A percentile compares a stretch with the other conserved stretches of the same genome.
These are phyloP conservation scores for Taiwanofungus camphoratus DNA, from an alignment of 1,284 basidiomycete species.

Conservation along the genomic window DNA sequence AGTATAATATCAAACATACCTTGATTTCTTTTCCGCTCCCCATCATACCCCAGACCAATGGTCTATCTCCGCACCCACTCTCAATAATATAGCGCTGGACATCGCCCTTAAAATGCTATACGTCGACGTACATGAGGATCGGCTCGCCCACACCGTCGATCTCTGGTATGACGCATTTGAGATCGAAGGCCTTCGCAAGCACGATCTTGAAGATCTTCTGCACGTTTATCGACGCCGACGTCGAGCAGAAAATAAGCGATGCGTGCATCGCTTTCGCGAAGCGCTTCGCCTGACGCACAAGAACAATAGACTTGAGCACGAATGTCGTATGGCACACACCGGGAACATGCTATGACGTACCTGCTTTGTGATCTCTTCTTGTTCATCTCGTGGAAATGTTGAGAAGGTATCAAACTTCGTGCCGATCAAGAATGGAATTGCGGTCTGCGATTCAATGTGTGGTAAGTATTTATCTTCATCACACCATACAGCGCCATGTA, in stretches of 20 bases:
- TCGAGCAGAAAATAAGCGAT: constrained; percentile 96
- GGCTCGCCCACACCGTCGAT: constrained; percentile 94
- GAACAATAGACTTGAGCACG: constrained; percentile 8
- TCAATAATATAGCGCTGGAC: too few species aligned
- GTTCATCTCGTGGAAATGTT: constrained; percentile 93
- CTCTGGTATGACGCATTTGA: constrained; percentile 95
- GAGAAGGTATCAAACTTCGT: constrained; percentile 98
- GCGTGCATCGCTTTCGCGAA: constrained; percentile 99
- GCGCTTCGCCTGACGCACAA: constrained; percentile 75
- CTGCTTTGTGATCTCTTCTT: constrained; percentile 98
- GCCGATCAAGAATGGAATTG: constrained; percentile 93
- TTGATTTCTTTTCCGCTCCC: neutral
- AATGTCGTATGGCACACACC: neutral
- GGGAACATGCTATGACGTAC: constrained; percentile 31
- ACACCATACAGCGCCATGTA: too few species aligned
- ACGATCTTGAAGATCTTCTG: constrained; percentile 99
- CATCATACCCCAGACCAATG: too few species aligned
- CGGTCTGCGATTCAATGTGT: too few species aligned
- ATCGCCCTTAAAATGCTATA: constrained; percentile 38
- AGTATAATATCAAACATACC: too few species aligned
- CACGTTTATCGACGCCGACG: constrained; percentile 96
- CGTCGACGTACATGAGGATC: constrained; percentile 87
- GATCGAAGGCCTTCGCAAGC: constrained; percentile 83
- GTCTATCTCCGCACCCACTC: neutral
- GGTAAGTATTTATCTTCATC: too few species aligned